Evolutionary conservation across 2,329 filamentous ascomycete genomes (phyloP).

Genomic region (Paracoccidioides brasiliensis): DNA sequence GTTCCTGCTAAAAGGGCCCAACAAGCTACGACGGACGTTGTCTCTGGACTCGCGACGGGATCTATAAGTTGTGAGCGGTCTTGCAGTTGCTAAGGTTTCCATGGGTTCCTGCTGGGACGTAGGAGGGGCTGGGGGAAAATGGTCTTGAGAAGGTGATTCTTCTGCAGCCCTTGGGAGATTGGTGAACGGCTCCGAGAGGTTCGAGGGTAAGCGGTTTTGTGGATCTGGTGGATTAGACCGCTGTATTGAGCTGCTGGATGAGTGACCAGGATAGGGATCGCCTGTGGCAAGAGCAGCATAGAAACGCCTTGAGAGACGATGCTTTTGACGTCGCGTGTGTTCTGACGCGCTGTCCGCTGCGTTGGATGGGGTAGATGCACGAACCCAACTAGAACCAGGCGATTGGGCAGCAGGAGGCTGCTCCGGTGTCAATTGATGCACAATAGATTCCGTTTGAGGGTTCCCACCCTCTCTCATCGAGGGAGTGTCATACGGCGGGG

Average conservation of each 20-base stretch:
- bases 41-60: neutral
- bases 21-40: neutral
- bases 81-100: neutral
- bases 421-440: neutral
- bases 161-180: neutral
- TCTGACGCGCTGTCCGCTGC: neutral
- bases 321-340: neutral
- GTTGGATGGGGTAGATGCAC: neutral
- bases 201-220: neutral
- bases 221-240: neutral
- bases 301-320: neutral
- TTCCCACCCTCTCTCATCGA: neutral
- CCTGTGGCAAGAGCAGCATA: slow-evolving; percentile 3
- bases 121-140: neutral
- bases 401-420: neutral
- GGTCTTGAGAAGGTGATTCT: neutral
- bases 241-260: neutral
- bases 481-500: slow-evolving; percentile 1
- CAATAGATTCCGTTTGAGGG: neutral
- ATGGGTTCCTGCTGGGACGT: neutral
- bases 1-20: neutral
- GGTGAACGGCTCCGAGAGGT: neutral
- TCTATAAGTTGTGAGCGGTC: neutral
- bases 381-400: neutral
- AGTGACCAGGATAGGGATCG: neutral